A percentile compares a stretch with the other conserved stretches of the same genome.
Conservation (phyloP, 2,329 filamentous ascomycete species). For the Cladophialophora yegresii region DNA sequence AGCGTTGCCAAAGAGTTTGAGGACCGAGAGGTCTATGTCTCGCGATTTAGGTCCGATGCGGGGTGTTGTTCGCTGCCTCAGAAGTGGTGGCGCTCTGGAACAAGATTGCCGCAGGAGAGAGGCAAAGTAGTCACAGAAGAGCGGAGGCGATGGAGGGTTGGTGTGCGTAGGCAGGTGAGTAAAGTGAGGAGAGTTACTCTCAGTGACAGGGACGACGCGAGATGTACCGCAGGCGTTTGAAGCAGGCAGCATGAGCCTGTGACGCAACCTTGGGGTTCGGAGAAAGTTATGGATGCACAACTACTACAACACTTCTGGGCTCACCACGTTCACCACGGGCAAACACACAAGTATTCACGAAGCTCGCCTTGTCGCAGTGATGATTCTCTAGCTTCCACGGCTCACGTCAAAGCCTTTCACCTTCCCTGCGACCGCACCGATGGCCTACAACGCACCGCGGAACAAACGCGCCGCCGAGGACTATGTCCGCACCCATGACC, state of each 20-base stretch:
- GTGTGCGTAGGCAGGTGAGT: background rate
- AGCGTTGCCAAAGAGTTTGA: background rate
- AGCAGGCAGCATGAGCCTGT: slow-evolving; percentile 6
- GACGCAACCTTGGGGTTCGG: slow-evolving; percentile 11
- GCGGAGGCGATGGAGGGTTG: background rate
- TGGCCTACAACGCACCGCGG: slow-evolving; percentile 15
- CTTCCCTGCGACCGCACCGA: background rate
- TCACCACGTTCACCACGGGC: background rate
- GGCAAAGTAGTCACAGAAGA: background rate
- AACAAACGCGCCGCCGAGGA: slow-evolving; percentile 82
- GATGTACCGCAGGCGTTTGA: background rate
- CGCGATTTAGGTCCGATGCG: background rate
- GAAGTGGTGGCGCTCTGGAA: background rate
- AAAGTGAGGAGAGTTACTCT: background rate
- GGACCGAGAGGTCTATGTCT: background rate
- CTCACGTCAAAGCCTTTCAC: background rate
- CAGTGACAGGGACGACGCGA: background rate
- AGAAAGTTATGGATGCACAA: background rate
- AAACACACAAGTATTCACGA: background rate
- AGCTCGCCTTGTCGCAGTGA: background rate
- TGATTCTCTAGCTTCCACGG: background rate
- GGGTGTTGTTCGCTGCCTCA: background rate
- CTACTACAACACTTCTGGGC: background rate
- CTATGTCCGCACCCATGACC: slow-evolving; percentile 70
- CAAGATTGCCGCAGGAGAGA: background rate